phyloP scores from a whole-genome alignment of 805 yeast species.

The Wickerhamomyces bisporus region DNA sequence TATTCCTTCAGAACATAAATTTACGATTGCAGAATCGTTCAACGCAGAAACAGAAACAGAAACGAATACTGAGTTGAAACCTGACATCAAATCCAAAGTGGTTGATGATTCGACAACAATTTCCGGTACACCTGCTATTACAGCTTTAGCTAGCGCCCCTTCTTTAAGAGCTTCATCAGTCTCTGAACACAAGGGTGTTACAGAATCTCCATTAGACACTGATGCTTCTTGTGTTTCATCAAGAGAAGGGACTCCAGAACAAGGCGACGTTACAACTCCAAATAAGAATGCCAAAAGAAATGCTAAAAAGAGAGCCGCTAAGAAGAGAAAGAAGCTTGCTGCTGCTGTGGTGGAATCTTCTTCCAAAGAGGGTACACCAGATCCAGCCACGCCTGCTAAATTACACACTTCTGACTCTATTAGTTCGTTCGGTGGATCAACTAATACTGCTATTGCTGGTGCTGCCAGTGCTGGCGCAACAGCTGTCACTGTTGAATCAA shows the following conservation, averaged over 20 bases:
- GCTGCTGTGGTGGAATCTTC: slow-evolving; percentile 1
- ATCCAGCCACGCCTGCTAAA: slow-evolving; percentile 2
- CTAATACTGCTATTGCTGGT: slow-evolving; percentile 3
- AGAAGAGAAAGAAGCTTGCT: slow-evolving; percentile 16
- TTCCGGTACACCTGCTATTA: no score
- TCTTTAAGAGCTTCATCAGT: no score
- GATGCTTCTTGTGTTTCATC: slow-evolving; percentile 3
- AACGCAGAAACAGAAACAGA: no score
- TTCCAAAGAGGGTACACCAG: background rate
- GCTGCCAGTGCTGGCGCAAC: slow-evolving; percentile 1
- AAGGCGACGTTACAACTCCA: slow-evolving; percentile 4
- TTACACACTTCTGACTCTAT: no score
- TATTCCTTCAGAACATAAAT: slow-evolving; percentile 9
- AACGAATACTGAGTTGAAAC: no score
- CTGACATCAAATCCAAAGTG: no score
- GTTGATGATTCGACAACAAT: no score
- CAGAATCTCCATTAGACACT: background rate
- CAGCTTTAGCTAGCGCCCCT: no score
- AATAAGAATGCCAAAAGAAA: slow-evolving; percentile 19
- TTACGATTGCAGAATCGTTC: slow-evolving; percentile 3
- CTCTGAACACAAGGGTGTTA: no score
- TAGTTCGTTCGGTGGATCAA: no score
- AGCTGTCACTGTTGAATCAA: background rate
- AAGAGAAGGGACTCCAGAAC: slow-evolving; percentile 14
- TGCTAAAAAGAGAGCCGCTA: slow-evolving; percentile 19